Conservation (phyloP, 73 alveolate species). For the Paramecium caudatum region DNA sequence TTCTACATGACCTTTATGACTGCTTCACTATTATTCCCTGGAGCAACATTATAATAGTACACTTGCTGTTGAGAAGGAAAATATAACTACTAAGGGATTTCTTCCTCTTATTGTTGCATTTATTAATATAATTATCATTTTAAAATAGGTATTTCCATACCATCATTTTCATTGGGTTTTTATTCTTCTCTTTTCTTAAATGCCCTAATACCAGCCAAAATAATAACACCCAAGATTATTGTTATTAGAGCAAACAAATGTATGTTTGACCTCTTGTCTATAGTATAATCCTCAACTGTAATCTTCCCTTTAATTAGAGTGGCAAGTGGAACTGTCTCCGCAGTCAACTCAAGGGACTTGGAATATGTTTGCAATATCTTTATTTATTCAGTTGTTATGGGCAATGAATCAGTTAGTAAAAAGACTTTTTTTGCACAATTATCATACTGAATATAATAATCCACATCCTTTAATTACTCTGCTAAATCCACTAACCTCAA, state of each 20-base stretch:
- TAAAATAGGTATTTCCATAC: neutral
- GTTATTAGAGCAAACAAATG: neutral
- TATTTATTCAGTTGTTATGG: slow-evolving; percentile 2
- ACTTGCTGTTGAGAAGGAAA: neutral
- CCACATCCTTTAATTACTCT: neutral
- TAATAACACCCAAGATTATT: neutral
- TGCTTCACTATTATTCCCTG: slow-evolving; percentile 84
- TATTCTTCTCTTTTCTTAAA: slow-evolving; percentile 38
- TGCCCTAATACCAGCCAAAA: neutral
- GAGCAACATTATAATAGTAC: slow-evolving; percentile 68
- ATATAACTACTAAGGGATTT: neutral
- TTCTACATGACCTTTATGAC: slow-evolving; percentile 78
- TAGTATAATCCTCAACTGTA: slow-evolving; percentile 4
- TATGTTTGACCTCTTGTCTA: neutral
- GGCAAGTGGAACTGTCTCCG: neutral
- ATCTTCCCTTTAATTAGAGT: neutral
- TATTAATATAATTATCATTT: slow-evolving; percentile 28
- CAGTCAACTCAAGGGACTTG: neutral
- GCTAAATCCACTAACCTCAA: slow-evolving; percentile 18
- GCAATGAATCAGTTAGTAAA: neutral
- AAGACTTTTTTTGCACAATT: neutral
- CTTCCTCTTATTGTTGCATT: neutral
- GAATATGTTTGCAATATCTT: neutral
- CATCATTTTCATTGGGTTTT: neutral
- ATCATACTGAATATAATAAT: neutral